These are phyloP conservation scores for Hydnum rufescens DNA, from an alignment of 768 basidiomycete species.

Conservation along the genomic window DNA sequence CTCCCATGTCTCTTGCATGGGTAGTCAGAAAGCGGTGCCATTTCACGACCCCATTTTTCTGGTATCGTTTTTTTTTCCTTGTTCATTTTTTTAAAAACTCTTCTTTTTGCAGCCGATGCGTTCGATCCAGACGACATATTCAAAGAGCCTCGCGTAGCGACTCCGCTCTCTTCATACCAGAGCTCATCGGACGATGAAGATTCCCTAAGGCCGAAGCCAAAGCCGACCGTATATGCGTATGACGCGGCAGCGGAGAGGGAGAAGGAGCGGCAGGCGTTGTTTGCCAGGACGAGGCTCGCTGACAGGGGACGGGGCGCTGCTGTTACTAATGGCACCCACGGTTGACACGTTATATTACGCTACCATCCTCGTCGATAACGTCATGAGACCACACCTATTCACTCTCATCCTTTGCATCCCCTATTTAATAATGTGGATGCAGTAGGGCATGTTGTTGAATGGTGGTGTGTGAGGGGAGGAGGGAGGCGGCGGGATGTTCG, in stretches of 20 bases:
- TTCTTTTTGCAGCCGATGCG: constrained; percentile 18
- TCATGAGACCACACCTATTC: no score
- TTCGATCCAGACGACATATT: constrained; percentile 41
- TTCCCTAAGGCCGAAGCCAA: constrained; percentile 14
- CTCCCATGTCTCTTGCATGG: neutral
- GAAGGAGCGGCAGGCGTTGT: constrained; percentile 18
- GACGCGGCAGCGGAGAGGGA: constrained; percentile 79
- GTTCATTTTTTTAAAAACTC: constrained; percentile 6
- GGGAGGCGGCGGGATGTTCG: no score
- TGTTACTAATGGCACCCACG: no score
- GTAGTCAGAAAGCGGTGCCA: neutral
- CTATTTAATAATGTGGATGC: no score
- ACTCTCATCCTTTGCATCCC: no score
- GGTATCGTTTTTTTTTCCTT: neutral
- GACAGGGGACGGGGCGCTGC: no score
- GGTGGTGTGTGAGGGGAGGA: no score
- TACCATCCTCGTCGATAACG: no score
- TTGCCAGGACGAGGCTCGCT: constrained; percentile 13
- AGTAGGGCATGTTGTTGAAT: no score
- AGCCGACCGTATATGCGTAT: constrained; percentile 43
- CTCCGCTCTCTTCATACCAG: neutral
- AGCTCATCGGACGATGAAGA: constrained; percentile 11
- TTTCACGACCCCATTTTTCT: neutral
- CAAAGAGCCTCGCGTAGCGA: constrained; percentile 21
- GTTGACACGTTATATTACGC: no score